Percentiles rank a stretch among this genome's conserved stretches.
Evolutionary conservation across 2,329 filamentous ascomycete species (phyloP).

Genomic region (Pezicula carpinea): DNA sequence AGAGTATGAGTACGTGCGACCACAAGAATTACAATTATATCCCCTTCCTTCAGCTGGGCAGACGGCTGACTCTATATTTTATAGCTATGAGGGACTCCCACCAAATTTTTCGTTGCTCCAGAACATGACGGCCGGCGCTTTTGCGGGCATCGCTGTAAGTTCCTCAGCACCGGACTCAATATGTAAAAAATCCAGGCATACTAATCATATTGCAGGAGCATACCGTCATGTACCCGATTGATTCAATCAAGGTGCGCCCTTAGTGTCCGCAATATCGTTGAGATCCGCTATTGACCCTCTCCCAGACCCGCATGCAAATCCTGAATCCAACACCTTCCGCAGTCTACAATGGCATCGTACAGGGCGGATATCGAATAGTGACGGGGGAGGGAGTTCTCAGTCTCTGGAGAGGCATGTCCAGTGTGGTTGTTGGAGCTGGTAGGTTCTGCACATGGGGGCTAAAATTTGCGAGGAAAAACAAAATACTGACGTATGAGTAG

Average conservation of each 20-base stretch:
- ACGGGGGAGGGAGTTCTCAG: slow-evolving; percentile 84
- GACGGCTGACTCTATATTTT: slow-evolving; percentile 15
- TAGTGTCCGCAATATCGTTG: slow-evolving; percentile 7
- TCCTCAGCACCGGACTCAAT: slow-evolving; percentile 2
- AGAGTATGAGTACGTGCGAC: slow-evolving; percentile 58
- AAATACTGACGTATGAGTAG: slow-evolving; percentile 42
- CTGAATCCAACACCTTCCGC: slow-evolving; percentile 76
- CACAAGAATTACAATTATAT: slow-evolving; percentile 5
- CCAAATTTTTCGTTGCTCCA: slow-evolving; percentile 90
- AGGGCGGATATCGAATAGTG: slow-evolving; percentile 90
- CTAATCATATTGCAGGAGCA: slow-evolving; percentile 64
- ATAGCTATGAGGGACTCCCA: slow-evolving; percentile 84
- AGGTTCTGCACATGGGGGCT: slow-evolving; percentile 29
- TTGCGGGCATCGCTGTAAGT: slow-evolving; percentile 59
- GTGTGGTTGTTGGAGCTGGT: slow-evolving; percentile 94
- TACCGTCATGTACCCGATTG: slow-evolving; percentile 98
- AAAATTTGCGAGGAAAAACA: background rate
- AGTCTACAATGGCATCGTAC: slow-evolving; percentile 84
- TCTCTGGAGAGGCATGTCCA: slow-evolving; percentile 94
- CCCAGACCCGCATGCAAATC: slow-evolving; percentile 95
- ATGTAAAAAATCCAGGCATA: slow-evolving; percentile 15
- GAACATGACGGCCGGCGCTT: slow-evolving; percentile 95
- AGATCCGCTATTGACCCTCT: slow-evolving; percentile 11
- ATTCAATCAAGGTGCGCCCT: slow-evolving; percentile 80
- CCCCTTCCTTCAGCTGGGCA: background rate